Evolutionary conservation across 1,284 basidiomycete genomes (phyloP).

Genomic region (Serendipita sp.): DNA sequence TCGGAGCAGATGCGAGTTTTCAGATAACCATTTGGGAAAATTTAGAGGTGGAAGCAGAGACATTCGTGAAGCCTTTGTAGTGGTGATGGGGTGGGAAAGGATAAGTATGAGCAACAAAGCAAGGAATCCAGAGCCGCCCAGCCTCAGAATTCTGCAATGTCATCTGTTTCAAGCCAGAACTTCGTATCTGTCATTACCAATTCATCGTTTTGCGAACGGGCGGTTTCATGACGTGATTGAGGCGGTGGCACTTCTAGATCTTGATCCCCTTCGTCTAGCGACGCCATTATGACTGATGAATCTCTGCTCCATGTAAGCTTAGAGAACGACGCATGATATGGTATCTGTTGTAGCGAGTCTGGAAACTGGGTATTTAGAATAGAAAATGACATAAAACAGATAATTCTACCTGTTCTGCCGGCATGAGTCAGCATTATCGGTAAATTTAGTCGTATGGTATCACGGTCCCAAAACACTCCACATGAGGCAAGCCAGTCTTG

Average conservation of each 20-base stretch:
- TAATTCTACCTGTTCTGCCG: background rate
- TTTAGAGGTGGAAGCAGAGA: constrained; percentile 61
- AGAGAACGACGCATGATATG: background rate
- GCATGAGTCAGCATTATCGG: background rate
- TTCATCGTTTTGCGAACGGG: background rate
- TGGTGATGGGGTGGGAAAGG: constrained; percentile 4
- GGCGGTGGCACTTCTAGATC: background rate
- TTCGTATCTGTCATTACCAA: background rate
- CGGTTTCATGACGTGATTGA: background rate
- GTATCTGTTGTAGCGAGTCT: background rate
- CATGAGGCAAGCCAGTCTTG: constrained; percentile 38
- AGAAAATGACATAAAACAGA: background rate
- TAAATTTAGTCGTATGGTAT: background rate
- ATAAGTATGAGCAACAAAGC: background rate
- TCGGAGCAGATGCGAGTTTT: constrained; percentile 64
- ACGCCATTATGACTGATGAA: background rate
- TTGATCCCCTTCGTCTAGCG: constrained; percentile 6
- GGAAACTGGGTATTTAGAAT: background rate
- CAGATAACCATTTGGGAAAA: constrained; percentile 70
- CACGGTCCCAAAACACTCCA: background rate
- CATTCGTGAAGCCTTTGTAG: constrained; percentile 26
- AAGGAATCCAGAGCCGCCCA: background rate
- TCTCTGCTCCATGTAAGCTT: background rate
- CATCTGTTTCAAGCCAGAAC: constrained; percentile 48
- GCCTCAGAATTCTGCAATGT: constrained; percentile 42